Conservation (phyloP, 805 yeast genomes). For the Cyberlindnera maritima region DNA sequence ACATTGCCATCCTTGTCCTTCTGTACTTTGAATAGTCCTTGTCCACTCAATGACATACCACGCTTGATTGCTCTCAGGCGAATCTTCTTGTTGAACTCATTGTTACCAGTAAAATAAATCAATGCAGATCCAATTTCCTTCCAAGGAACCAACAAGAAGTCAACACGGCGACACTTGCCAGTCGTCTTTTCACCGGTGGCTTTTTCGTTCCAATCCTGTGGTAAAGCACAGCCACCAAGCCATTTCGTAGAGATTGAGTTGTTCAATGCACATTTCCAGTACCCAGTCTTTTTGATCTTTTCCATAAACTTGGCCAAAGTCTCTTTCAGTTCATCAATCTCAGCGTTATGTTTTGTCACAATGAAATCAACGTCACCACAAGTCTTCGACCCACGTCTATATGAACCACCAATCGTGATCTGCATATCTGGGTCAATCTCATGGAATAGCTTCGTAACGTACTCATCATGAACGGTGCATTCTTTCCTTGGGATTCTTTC, state of each 20-base stretch:
- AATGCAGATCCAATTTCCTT: slow-evolving; percentile 43
- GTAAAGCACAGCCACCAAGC: slow-evolving; percentile 36
- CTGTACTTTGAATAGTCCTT: slow-evolving; percentile 38
- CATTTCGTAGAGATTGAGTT: slow-evolving; percentile 26
- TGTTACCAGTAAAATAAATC: slow-evolving; percentile 55
- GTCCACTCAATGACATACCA: slow-evolving; percentile 38
- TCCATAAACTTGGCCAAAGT: slow-evolving; percentile 25
- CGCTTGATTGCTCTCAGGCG: slow-evolving; percentile 41
- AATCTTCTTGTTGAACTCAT: slow-evolving; percentile 45
- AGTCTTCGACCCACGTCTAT: slow-evolving; percentile 42
- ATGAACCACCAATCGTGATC: slow-evolving; percentile 47
- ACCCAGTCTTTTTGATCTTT: slow-evolving; percentile 27
- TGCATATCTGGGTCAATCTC: slow-evolving; percentile 36
- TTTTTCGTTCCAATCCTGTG: slow-evolving; percentile 19
- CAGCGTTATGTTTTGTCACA: slow-evolving; percentile 35
- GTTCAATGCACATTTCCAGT: slow-evolving; percentile 26
- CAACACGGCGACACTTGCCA: slow-evolving; percentile 49
- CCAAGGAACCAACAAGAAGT: slow-evolving; percentile 47
- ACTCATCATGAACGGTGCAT: slow-evolving; percentile 38
- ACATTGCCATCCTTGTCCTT: slow-evolving; percentile 9
- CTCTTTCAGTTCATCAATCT: slow-evolving; percentile 23
- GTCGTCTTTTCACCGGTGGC: slow-evolving; percentile 32
- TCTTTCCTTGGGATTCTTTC: slow-evolving; percentile 43
- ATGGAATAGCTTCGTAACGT: slow-evolving; percentile 27
- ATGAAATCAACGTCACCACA: slow-evolving; percentile 57